Evolutionary conservation across 164 flowering plant species (phyloP).

Genomic region (Vitis riparia): DNA sequence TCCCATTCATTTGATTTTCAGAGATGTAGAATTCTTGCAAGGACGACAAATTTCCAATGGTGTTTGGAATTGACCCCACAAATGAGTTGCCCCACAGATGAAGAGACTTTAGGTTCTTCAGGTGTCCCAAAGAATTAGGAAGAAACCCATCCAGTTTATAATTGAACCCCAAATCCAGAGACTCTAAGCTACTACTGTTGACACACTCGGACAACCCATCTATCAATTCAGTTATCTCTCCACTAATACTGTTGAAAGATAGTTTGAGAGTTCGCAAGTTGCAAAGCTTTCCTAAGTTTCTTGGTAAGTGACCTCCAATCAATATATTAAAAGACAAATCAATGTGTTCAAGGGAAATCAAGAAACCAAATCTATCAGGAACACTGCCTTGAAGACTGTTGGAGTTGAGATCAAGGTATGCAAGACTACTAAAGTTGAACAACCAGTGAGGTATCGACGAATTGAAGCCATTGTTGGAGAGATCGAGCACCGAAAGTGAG

Average conservation of each 20-base stretch:
- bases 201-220: not conserved
- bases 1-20: conserved; percentile 10
- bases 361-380: no score
- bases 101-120: conserved; percentile 5
- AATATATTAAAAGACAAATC: no score
- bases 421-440: conserved; percentile 8
- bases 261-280: conserved; percentile 5
- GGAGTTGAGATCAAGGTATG: conserved; percentile 2
- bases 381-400: no score
- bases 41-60: conserved; percentile 16
- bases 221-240: conserved; percentile 1
- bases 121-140: conserved; percentile 12
- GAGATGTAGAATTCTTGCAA: conserved; percentile 1
- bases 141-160: conserved; percentile 9
- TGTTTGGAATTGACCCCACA: conserved; percentile 14
- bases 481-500: conserved; percentile 11
- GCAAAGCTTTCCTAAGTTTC: conserved; percentile 11
- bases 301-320: not conserved
- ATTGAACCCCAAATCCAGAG: conserved; percentile 3
- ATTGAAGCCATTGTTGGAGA: conserved; percentile 9
- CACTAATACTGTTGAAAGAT: not conserved
- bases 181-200: conserved; percentile 1
- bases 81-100: conserved; percentile 7
- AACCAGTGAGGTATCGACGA: conserved; percentile 13
- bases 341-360: no score